Evolutionary conservation across 2,329 filamentous ascomycete species (phyloP).

Genomic region (Davidsoniella neocaledoniae): DNA sequence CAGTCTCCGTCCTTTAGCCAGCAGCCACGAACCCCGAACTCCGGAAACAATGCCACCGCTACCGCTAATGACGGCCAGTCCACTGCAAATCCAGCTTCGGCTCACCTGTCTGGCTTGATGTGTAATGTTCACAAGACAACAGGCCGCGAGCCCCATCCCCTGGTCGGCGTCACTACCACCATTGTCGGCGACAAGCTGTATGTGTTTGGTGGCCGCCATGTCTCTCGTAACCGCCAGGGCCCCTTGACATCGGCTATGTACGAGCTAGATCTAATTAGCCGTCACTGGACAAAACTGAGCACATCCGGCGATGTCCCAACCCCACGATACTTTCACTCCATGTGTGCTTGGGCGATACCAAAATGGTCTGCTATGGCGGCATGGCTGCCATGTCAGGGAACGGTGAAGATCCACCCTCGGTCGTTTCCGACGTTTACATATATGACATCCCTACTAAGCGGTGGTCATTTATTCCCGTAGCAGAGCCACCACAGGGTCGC

Average conservation of each 20-base stretch:
- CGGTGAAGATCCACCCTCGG: conserved; percentile 57
- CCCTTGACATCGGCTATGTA: conserved; percentile 82
- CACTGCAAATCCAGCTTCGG: conserved; percentile 31
- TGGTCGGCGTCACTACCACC: conserved; percentile 90
- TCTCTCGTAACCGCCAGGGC: conserved; percentile 65
- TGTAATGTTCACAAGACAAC: conserved; percentile 71
- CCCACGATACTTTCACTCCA: conserved; percentile 90
- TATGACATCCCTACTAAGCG: conserved; percentile 69
- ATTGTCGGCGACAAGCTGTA: conserved; percentile 91
- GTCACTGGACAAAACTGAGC: conserved; percentile 87
- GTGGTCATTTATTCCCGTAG: conserved; percentile 72
- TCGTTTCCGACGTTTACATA: conserved; percentile 96
- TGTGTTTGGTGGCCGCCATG: conserved; percentile 79
- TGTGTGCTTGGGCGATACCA: conserved; percentile 90
- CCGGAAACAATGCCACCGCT: conserved; percentile 1
- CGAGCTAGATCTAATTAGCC: conserved; percentile 75
- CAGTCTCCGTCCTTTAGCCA: conserved; percentile 37
- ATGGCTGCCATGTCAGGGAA: conserved; percentile 52
- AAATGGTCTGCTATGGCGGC: conserved; percentile 92
- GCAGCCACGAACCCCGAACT: conserved; percentile 12
- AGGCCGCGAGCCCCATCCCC: conserved; percentile 72
- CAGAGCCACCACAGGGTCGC: conserved; percentile 74
- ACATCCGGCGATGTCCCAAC: conserved; percentile 72
- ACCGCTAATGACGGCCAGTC: conserved; percentile 14
- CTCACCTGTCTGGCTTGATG: conserved; percentile 49